phyloP scores from a whole-genome alignment of 768 basidiomycete genomes.

The Hygrocybe coccinea region DNA sequence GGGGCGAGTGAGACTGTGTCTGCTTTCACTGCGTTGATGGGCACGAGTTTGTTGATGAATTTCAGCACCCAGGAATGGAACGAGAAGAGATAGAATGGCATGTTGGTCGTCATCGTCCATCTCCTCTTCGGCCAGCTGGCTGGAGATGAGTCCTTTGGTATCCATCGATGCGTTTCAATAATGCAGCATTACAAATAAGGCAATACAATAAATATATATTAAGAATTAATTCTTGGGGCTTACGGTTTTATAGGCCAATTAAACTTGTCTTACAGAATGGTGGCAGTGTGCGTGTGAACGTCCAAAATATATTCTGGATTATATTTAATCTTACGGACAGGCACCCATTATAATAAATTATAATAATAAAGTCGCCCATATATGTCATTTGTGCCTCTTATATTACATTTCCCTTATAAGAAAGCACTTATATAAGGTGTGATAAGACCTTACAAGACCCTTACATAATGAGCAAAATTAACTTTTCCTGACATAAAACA shows the following conservation, averaged over 20 bases:
- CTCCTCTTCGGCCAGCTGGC: not conserved
- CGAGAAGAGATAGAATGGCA: too few relatives aligned
- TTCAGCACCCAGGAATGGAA: not conserved
- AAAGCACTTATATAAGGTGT: too few relatives aligned
- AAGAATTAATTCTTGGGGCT: not conserved
- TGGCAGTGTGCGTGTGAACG: not conserved
- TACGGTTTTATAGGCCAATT: not conserved
- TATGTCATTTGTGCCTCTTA: too few relatives aligned
- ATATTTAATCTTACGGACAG: not conserved
- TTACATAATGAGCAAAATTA: too few relatives aligned
- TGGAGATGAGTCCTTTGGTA: not conserved
- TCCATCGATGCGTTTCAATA: not conserved
- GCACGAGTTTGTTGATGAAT: not conserved
- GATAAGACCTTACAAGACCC: too few relatives aligned
- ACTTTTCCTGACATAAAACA: too few relatives aligned
- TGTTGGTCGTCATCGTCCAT: not conserved
- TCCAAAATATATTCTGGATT: not conserved
- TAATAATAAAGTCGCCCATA: too few relatives aligned
- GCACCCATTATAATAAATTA: not conserved
- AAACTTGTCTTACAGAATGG: not conserved
- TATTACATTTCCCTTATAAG: too few relatives aligned
- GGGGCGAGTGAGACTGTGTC: slow-evolving; percentile 27
- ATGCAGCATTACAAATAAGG: not conserved
- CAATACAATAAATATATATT: not conserved
- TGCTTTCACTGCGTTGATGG: slow-evolving; percentile 3